phyloP scores from a whole-genome alignment of 108 stramenopile species.

The Ochromonas danica region DNA sequence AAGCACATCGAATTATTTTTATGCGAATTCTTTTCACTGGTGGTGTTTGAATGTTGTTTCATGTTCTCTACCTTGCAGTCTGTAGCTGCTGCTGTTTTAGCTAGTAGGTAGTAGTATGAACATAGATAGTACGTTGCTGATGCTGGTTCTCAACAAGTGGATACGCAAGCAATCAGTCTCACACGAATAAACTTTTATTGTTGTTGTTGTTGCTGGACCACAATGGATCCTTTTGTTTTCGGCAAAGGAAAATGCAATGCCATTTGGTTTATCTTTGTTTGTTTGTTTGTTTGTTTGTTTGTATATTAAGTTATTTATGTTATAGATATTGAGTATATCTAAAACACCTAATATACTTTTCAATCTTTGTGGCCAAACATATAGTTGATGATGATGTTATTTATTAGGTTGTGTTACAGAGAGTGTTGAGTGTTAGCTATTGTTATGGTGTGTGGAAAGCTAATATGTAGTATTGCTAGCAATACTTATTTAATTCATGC shows the following conservation, averaged over 20 bases:
- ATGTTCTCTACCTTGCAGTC: constrained; percentile 15
- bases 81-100: constrained; percentile 15
- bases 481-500: too few relatives aligned
- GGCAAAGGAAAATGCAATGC: constrained; percentile 15
- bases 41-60: constrained; percentile 16
- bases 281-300: too few relatives aligned
- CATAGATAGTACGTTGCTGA: constrained; percentile 15
- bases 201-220: constrained; percentile 15
- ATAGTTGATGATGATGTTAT: too few relatives aligned
- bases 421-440: too few relatives aligned
- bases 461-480: too few relatives aligned
- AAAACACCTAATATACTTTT: constrained; percentile 17
- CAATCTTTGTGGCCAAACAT: too few relatives aligned
- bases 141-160: constrained; percentile 14
- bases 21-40: constrained; percentile 15
- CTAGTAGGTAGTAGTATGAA: constrained; percentile 16
- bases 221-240: constrained; percentile 16
- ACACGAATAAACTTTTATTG: constrained; percentile 17
- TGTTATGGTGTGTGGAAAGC: too few relatives aligned
- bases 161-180: constrained; percentile 15
- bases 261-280: not conserved
- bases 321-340: constrained; percentile 17
- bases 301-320: not conserved
- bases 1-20: constrained; percentile 17
- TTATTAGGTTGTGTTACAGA: too few relatives aligned